Percentiles rank a stretch among this genome's conserved stretches.
Conservation (phyloP, 345 rosid genomes). For the Arabidopsis arenosa region DNA sequence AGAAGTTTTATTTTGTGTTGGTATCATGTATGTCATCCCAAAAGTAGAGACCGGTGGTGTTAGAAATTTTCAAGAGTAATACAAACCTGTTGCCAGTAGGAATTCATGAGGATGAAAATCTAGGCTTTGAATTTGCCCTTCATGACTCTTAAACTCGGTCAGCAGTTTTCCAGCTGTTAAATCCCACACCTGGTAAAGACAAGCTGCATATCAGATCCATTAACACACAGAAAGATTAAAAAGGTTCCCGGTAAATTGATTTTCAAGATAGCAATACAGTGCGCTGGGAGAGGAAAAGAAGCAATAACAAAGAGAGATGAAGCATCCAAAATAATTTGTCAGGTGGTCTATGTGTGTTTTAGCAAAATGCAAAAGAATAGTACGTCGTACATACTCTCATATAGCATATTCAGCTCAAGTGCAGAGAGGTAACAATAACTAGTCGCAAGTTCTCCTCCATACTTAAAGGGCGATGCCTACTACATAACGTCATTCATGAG, state of each 20-base stretch:
- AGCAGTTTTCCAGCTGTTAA: slow-evolving; percentile 96
- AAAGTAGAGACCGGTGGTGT: not conserved
- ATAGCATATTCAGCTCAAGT: slow-evolving; percentile 3
- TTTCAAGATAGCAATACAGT: slow-evolving; percentile 7
- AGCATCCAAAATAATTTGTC: slow-evolving; percentile 3
- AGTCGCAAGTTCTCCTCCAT: not conserved
- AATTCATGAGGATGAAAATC: slow-evolving; percentile 99
- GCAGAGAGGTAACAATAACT: slow-evolving; percentile 8
- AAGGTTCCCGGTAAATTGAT: not conserved
- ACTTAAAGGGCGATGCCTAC: slow-evolving; percentile 10
- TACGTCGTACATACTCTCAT: not conserved
- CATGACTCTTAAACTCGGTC: slow-evolving; percentile 91
- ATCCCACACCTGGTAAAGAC: slow-evolving; percentile 84
- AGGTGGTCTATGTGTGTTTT: not conserved
- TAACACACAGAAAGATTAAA: not conserved
- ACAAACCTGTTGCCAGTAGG: slow-evolving; percentile 91
- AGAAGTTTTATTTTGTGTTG: not conserved
- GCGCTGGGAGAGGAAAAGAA: not conserved
- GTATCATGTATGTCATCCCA: not conserved
- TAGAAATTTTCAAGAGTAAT: slow-evolving; percentile 14
- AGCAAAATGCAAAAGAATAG: not conserved
- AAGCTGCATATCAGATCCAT: slow-evolving; percentile 31
- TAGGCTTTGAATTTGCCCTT: slow-evolving; percentile 93
- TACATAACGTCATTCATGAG: slow-evolving; percentile 1
- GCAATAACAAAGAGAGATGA: not conserved